Evolutionary conservation across 495 filamentous ascomycete genomes (phyloP).

Genomic region (Cercophora scortea): DNA sequence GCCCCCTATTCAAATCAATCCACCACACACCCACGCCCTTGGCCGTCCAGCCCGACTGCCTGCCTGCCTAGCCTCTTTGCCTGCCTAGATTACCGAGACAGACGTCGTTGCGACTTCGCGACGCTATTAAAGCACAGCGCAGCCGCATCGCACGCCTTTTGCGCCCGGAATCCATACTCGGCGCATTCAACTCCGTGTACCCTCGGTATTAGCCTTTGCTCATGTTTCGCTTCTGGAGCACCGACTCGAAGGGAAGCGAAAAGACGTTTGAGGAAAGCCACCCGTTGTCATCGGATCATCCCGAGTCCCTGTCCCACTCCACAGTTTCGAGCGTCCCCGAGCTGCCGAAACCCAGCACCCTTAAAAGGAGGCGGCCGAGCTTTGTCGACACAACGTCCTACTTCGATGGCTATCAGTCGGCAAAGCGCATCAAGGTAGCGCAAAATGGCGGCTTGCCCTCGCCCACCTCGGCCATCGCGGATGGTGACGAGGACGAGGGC

Average conservation of each 20-base stretch:
- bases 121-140: no score
- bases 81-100: no score
- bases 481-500: conserved; percentile 9
- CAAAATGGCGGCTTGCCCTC: conserved; percentile 26
- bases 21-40: no score
- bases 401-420: conserved; percentile 1
- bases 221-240: conserved; percentile 46
- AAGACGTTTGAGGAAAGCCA: conserved; percentile 20
- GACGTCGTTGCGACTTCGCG: no score
- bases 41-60: no score
- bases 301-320: neutral
- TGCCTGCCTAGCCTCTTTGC: no score
- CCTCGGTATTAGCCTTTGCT: conserved; percentile 8
- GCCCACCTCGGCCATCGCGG: conserved; percentile 19
- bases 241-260: conserved; percentile 40
- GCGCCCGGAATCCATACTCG: neutral
- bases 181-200: neutral
- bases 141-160: conserved; percentile 1
- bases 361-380: conserved; percentile 30
- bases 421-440: conserved; percentile 30
- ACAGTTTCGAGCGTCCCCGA: neutral
- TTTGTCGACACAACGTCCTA: conserved; percentile 15
- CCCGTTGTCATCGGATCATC: conserved; percentile 7
- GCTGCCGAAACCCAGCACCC: conserved; percentile 10
- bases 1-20: neutral